These are phyloP conservation scores for Citrullus mucosospermus DNA, from an alignment of 306 rosid genomes.

Conservation along the genomic window DNA sequence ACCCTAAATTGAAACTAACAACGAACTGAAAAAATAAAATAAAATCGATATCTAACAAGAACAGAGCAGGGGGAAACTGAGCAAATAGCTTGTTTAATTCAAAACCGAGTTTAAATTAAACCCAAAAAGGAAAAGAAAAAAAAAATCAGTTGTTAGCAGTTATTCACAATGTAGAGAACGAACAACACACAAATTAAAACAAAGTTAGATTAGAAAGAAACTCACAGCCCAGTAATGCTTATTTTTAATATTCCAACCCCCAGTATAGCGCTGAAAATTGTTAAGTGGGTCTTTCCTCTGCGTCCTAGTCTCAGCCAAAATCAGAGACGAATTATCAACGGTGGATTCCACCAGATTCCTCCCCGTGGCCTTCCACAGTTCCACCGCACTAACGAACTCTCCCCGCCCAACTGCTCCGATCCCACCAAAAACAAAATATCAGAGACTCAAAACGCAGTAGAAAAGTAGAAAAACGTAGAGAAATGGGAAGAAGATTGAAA, in stretches of 20 bases:
- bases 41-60: not conserved
- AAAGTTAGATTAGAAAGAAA: not conserved
- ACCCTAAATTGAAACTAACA: not conserved
- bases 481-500: not conserved
- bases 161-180: not conserved
- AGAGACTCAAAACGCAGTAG: not conserved
- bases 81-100: not conserved
- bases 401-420: not conserved
- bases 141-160: not conserved
- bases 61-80: not conserved
- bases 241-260: constrained; percentile 65
- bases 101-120: not conserved
- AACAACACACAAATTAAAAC: not conserved
- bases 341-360: not conserved
- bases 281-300: constrained; percentile 47
- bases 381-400: not conserved
- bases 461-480: not conserved
- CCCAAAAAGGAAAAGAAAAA: not conserved
- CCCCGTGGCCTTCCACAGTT: not conserved
- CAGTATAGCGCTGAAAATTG: constrained; percentile 30
- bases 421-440: not conserved
- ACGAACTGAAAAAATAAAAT: not conserved
- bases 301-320: constrained; percentile 54
- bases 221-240: constrained; percentile 61
- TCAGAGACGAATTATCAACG: constrained; percentile 18